These are phyloP conservation scores for Dictyostelium capitatum DNA, from an alignment of 78 protist species.

Conservation along the genomic window DNA sequence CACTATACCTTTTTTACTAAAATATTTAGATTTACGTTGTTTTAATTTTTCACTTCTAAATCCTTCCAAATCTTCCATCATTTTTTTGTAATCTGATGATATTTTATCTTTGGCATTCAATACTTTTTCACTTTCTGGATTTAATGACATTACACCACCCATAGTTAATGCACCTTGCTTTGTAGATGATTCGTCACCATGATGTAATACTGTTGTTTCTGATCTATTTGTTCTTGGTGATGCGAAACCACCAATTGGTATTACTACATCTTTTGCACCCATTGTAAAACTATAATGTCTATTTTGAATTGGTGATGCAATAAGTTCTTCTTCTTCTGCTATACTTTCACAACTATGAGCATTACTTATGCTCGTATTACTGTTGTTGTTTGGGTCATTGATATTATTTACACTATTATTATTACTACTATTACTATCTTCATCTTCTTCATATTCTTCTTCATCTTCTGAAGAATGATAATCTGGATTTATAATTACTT, in stretches of 20 bases:
- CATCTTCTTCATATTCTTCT: slow-evolving; percentile 11
- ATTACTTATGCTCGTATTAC: neutral
- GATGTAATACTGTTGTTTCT: slow-evolving; percentile 40
- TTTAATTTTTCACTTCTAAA: slow-evolving; percentile 73
- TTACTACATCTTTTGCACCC: neutral
- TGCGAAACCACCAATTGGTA: neutral
- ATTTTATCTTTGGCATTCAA: slow-evolving; percentile 57
- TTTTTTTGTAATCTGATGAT: slow-evolving; percentile 71
- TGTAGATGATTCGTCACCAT: neutral
- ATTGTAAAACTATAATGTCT: slow-evolving; percentile 14
- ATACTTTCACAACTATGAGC: slow-evolving; percentile 24
- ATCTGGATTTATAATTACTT: slow-evolving; percentile 48
- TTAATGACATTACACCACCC: neutral
- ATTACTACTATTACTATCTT: neutral
- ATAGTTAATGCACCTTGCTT: neutral
- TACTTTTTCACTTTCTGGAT: slow-evolving; percentile 24
- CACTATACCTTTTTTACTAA: slow-evolving; percentile 55
- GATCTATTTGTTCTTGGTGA: slow-evolving; percentile 42
- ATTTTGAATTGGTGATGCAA: slow-evolving; percentile 13
- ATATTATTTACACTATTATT: neutral
- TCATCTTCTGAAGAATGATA: slow-evolving; percentile 23
- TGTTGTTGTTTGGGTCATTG: neutral
- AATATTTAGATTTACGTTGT: slow-evolving; percentile 71
- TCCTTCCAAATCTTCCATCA: slow-evolving; percentile 69
- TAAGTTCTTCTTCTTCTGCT: slow-evolving; percentile 47